Percentiles rank a stretch among this genome's conserved stretches.
These are phyloP conservation scores for Ophidiomyces ophidiicola DNA, from an alignment of 2,329 filamentous ascomycete species.

Conservation along the genomic window DNA sequence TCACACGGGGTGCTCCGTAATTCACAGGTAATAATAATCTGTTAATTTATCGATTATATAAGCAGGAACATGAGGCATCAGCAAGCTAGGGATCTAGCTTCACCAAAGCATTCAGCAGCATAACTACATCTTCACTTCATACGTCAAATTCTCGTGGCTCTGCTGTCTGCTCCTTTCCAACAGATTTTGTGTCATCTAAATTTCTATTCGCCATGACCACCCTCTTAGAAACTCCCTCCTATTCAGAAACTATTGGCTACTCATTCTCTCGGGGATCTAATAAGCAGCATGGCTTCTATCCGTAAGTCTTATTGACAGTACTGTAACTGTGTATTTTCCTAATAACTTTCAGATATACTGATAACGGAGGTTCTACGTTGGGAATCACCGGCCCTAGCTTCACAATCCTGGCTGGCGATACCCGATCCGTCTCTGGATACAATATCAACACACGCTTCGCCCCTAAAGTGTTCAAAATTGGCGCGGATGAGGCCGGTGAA, in stretches of 20 bases:
- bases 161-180: no score
- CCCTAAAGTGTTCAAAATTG: slow-evolving; percentile 95
- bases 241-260: slow-evolving; percentile 45
- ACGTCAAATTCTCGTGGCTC: no score
- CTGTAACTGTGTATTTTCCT: background rate
- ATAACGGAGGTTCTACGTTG: slow-evolving; percentile 93
- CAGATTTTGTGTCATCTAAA: no score
- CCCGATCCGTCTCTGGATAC: slow-evolving; percentile 88
- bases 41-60: no score
- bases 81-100: no score
- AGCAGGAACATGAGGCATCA: no score
- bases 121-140: no score
- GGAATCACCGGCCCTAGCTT: slow-evolving; percentile 91
- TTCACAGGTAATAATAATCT: no score
- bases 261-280: slow-evolving; percentile 44
- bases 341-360: slow-evolving; percentile 54
- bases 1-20: no score
- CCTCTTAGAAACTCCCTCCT: slow-evolving; percentile 40
- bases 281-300: slow-evolving; percentile 76
- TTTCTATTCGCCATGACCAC: slow-evolving; percentile 41
- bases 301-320: slow-evolving; percentile 45
- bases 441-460: slow-evolving; percentile 96
- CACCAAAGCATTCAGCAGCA: no score
- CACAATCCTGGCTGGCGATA: slow-evolving; percentile 93
- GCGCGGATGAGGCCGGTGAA: slow-evolving; percentile 72